These are phyloP conservation scores for Linnemannia elongata DNA, from an alignment of 192 early-diverging fungal genomes.

Conservation along the genomic window DNA sequence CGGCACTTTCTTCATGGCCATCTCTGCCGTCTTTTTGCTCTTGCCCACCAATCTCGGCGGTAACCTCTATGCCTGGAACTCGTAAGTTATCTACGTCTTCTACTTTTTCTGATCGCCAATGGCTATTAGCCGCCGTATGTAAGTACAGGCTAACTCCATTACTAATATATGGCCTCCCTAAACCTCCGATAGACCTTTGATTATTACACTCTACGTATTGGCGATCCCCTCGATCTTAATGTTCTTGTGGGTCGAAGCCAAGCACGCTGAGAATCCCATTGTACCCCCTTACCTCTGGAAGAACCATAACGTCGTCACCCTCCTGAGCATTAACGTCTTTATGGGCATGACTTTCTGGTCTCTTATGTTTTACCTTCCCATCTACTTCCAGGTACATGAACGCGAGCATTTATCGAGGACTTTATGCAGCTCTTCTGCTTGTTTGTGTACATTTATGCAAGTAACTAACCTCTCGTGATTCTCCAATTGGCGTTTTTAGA, in stretches of 20 bases:
- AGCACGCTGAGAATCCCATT: conserved; percentile 81
- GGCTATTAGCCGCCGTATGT: background rate
- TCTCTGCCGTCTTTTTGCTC: conserved; percentile 70
- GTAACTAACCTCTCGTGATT: conserved; percentile 57
- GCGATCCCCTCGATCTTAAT: conserved; percentile 59
- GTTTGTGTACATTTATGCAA: conserved; percentile 67
- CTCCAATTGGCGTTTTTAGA: conserved; percentile 39
- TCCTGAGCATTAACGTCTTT: conserved; percentile 73
- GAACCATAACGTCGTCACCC: conserved; percentile 73
- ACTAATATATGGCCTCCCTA: background rate
- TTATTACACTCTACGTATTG: conserved; percentile 68
- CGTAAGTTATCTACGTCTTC: conserved; percentile 65
- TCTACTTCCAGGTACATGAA: conserved; percentile 79
- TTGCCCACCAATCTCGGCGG: conserved; percentile 83
- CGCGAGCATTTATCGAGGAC: conserved; percentile 18
- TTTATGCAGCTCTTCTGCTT: conserved; percentile 55
- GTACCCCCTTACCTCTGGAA: conserved; percentile 74
- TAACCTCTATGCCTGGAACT: conserved; percentile 75
- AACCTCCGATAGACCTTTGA: conserved; percentile 48
- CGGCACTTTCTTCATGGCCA: conserved; percentile 65
- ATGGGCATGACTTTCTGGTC: conserved; percentile 71
- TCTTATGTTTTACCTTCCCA: conserved; percentile 82
- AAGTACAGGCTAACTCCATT: conserved; percentile 8
- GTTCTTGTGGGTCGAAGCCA: conserved; percentile 72
- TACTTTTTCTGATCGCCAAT: conserved; percentile 57